These are phyloP conservation scores for Cylindrotheca fusiformis DNA, from an alignment of 108 stramenopile genomes.

Conservation along the genomic window DNA sequence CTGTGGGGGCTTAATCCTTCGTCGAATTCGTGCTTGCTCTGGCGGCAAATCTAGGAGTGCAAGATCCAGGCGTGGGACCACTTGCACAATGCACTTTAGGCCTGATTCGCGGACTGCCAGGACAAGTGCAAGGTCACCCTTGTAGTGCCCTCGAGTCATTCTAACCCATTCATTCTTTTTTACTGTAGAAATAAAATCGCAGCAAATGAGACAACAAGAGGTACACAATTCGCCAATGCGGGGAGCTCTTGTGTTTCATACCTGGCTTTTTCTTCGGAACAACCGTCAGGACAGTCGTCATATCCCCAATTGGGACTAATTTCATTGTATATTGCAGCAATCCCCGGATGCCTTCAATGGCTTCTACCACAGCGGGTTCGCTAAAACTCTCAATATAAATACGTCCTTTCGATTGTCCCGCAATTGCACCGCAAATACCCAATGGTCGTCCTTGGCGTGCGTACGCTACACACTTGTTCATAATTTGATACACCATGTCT, in stretches of 20 bases:
- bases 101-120: conserved; percentile 88
- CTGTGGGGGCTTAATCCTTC: conserved; percentile 86
- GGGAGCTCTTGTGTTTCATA: conserved; percentile 31
- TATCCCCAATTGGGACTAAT: conserved; percentile 89
- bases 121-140: conserved; percentile 95
- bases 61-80: conserved; percentile 93
- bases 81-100: conserved; percentile 88
- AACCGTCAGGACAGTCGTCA: conserved; percentile 95
- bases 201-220: conserved; percentile 5
- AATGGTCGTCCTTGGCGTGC: conserved; percentile 77
- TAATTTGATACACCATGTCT: conserved; percentile 88
- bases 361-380: conserved; percentile 90
- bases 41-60: conserved; percentile 63
- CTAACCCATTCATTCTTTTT: conserved; percentile 96
- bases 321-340: conserved; percentile 79
- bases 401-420: conserved; percentile 85
- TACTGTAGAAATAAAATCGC: conserved; percentile 35
- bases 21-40: conserved; percentile 79
- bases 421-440: conserved; percentile 84
- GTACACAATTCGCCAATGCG: background rate
- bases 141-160: conserved; percentile 90
- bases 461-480: conserved; percentile 92
- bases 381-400: conserved; percentile 93
- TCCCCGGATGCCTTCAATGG: conserved; percentile 87
- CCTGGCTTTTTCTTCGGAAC: conserved; percentile 84